Evolutionary conservation across 1,139 yeast genomes (phyloP), one percentile per base, ranked within the genome.

Genomic region (Saccharomyces hybrid): DNA sequence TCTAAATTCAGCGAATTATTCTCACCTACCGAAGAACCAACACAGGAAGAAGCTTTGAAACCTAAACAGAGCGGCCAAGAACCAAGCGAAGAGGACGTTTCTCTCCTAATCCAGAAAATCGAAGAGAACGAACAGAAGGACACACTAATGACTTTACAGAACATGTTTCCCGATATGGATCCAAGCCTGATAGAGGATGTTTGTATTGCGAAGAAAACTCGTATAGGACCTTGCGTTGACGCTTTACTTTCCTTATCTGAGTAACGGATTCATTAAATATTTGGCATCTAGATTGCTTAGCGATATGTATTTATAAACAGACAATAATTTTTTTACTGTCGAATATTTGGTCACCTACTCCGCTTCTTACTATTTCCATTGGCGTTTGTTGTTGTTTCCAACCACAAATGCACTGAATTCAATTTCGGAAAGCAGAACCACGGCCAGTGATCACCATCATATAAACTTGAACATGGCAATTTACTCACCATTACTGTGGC

Each of bases 111-210:
- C 5, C 57, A 58, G n/a, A 54, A 59, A 27, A 54, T 68, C 50
- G 67, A 67, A 47, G 59, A 70, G 48, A 65, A 71, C 54, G 82
- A 80, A 58, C 73, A 72, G 50, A 71, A 71, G 38, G 73, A 74
- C 34, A 76, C 77, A 11, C 66, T 76, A 9, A 73, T 72, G 3
- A 79, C 81, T 2, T 73, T 90, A 52, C 73, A 73, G 31, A 84
- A 83, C 54, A 87, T 90, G 81, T 89, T 90, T 70, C 96, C 96
- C 0, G 75, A 75, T 42, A 73, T 89, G 57, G 96, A 89, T 62
- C 73, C 74, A 46, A 85, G 80, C 0, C 74, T 90, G 1, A 76
- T 90, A 52, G 80, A 77, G 54, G 96, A 90, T 65, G 84, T 90
- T 3, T 78, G 88, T 29, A 73, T 74, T 1, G 81, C 85, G 68